Percentiles rank a stretch among this genome's conserved stretches.
These are phyloP conservation scores for Arthrobotrys sphaeroides DNA, from an alignment of 2,329 filamentous ascomycete species.

Conservation along the genomic window DNA sequence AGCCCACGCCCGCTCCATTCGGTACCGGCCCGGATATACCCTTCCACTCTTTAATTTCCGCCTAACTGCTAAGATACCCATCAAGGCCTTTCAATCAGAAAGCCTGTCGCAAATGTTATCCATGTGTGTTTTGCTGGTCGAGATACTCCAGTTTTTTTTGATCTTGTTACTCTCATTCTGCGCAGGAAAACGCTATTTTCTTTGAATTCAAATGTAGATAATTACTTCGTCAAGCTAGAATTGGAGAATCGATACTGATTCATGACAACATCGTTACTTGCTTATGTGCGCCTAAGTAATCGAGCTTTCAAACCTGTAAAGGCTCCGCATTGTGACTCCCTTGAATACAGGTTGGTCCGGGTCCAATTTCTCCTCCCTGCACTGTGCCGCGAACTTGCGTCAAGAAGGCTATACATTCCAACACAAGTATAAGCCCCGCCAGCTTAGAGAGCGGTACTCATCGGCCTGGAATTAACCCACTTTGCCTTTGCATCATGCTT, in stretches of 20 bases:
- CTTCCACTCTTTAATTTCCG: constrained; percentile 28
- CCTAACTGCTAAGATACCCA: constrained; percentile 6
- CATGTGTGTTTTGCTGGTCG: constrained; percentile 6
- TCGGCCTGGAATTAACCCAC: background rate
- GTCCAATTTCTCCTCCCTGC: background rate
- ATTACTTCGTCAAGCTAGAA: background rate
- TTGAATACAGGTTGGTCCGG: background rate
- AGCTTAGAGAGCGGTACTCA: background rate
- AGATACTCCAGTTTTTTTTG: background rate
- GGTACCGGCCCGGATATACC: background rate
- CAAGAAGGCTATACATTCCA: constrained; percentile 23
- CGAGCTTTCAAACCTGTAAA: background rate
- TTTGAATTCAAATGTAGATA: background rate
- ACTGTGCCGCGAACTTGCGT: constrained; percentile 9
- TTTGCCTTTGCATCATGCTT: background rate
- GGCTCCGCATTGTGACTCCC: background rate
- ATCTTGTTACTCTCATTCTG: background rate
- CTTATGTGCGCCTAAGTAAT: background rate
- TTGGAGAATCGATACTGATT: background rate
- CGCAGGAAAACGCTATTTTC: background rate
- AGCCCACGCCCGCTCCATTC: background rate
- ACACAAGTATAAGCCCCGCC: constrained; percentile 8
- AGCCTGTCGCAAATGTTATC: constrained; percentile 1
- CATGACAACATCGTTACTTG: background rate
- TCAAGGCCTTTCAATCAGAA: background rate